phyloP scores from a whole-genome alignment of 1,284 basidiomycete species.

The Salmacisia buchloeana region DNA sequence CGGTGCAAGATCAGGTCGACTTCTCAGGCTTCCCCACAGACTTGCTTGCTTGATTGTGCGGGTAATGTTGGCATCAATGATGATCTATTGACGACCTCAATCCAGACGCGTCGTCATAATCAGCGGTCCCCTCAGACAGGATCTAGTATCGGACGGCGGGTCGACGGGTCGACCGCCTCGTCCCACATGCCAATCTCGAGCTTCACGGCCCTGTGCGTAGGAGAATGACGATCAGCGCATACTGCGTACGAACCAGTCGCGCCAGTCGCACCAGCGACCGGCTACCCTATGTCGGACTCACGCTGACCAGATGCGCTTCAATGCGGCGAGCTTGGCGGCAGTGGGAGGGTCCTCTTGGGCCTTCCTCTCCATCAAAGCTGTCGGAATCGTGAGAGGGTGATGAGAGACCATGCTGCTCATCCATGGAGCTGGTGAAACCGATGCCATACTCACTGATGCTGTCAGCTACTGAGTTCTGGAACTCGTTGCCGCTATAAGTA shows the following conservation, averaged over 20 bases:
- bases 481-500: not conserved
- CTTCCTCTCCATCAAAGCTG: conserved; percentile 26
- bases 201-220: conserved; percentile 52
- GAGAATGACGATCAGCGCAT: too few species aligned
- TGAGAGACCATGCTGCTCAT: too few species aligned
- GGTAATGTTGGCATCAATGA: too few species aligned
- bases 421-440: not conserved
- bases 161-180: conserved; percentile 59
- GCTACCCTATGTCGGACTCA: conserved; percentile 51
- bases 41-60: conserved; percentile 8
- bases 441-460: conserved; percentile 62
- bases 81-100: too few species aligned
- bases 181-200: conserved; percentile 89
- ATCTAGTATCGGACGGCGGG: not conserved
- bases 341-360: conserved; percentile 63
- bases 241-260: too few species aligned
- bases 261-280: not conserved
- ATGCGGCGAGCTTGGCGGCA: conserved; percentile 60
- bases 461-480: not conserved
- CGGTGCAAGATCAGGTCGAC: conserved; percentile 85
- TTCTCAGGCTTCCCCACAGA: conserved; percentile 57
- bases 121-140: not conserved
- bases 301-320: conserved; percentile 69
- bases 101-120: too few species aligned
- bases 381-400: too few species aligned